A percentile compares a stretch with the other conserved stretches of the same genome.
These are phyloP conservation scores for Pseudocercospora fijiensis DNA, from an alignment of 2,329 filamentous ascomycete species.

Conservation along the genomic window DNA sequence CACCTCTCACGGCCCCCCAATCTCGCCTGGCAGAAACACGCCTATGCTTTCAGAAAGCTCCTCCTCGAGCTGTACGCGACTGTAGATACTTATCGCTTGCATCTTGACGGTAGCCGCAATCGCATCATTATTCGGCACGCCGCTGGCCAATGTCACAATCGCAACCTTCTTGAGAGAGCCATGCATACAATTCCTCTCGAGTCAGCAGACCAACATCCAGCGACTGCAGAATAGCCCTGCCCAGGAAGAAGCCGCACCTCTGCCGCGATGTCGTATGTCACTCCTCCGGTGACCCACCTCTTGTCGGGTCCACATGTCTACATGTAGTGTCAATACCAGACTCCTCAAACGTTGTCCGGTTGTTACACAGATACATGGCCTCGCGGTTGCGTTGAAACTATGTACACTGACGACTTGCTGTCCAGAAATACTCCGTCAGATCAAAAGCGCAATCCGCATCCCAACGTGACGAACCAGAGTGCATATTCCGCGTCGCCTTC, in stretches of 20 bases:
- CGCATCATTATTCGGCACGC: constrained; percentile 16
- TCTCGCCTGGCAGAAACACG: constrained; percentile 10
- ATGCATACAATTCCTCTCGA: constrained; percentile 31
- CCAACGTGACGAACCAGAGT: constrained; percentile 35
- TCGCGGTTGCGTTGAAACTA: constrained; percentile 13
- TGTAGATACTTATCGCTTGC: constrained; percentile 15
- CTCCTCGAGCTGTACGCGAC: constrained; percentile 11
- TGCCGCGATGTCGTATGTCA: constrained; percentile 35
- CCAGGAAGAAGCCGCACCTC: constrained; percentile 22
- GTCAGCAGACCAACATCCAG: constrained; percentile 22
- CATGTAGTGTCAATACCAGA: constrained; percentile 12
- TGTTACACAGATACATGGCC: constrained; percentile 15
- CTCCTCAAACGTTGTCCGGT: constrained; percentile 9
- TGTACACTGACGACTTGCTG: constrained; percentile 27
- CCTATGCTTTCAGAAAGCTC: constrained; percentile 9
- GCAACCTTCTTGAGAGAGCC: constrained; percentile 26
- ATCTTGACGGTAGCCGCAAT: constrained; percentile 11
- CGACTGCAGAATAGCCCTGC: constrained; percentile 26
- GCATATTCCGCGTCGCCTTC: constrained; percentile 42
- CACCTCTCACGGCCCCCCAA: constrained; percentile 14
- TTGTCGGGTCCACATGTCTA: constrained; percentile 14
- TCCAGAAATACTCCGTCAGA: constrained; percentile 43
- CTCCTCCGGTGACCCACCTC: constrained; percentile 11
- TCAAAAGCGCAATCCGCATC: constrained; percentile 48
- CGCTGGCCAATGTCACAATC: constrained; percentile 30